phyloP scores from a whole-genome alignment of 2,329 filamentous ascomycete genomes.

The Coniochaeta ligniaria region DNA sequence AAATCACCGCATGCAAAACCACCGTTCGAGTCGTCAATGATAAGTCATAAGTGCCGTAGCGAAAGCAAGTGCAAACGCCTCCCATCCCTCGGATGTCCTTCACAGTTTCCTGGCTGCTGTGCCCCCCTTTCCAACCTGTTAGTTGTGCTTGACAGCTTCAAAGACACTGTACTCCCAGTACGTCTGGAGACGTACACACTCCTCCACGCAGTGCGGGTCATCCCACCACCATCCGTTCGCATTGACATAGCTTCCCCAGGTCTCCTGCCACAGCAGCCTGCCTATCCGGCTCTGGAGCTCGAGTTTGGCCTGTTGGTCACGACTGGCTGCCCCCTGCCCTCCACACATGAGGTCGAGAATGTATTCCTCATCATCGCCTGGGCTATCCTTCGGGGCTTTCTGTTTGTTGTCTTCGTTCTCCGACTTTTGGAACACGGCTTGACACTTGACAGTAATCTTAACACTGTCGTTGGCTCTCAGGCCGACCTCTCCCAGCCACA shows the following conservation, averaged over 20 bases:
- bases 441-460: slow-evolving; percentile 14
- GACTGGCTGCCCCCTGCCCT: neutral
- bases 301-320: slow-evolving; percentile 26
- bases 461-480: slow-evolving; percentile 27
- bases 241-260: slow-evolving; percentile 48
- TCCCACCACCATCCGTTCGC: slow-evolving; percentile 57
- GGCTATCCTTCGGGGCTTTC: slow-evolving; percentile 5
- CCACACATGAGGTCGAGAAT: neutral
- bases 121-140: neutral
- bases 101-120: neutral
- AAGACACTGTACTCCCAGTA: slow-evolving; percentile 53
- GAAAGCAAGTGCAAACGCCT: neutral
- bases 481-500: slow-evolving; percentile 49
- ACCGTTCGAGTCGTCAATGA: neutral
- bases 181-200: slow-evolving; percentile 47
- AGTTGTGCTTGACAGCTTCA: slow-evolving; percentile 41
- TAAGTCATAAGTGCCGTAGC: neutral
- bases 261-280: slow-evolving; percentile 52
- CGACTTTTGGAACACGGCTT: neutral
- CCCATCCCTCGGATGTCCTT: neutral
- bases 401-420: neutral
- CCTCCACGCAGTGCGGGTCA: slow-evolving; percentile 42
- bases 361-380: slow-evolving; percentile 14
- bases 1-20: too few species aligned
- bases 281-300: slow-evolving; percentile 47